phyloP scores from a whole-genome alignment of 164 flowering plant genomes.

The Dillenia turbinata region DNA sequence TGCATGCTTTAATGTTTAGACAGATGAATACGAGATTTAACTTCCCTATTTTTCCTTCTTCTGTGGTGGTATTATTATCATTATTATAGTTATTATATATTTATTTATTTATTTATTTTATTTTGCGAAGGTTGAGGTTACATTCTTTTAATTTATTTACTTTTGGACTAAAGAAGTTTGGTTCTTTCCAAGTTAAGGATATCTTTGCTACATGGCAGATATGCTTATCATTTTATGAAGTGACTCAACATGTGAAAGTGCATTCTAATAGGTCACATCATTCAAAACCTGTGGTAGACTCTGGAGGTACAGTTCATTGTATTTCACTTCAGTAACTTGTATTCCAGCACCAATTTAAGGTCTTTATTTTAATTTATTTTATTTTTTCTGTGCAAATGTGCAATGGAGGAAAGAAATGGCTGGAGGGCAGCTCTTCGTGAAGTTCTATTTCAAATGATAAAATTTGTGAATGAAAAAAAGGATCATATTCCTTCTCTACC shows the following conservation, averaged over 20 bases:
- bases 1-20: too few relatives aligned
- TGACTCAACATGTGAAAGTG: constrained; percentile 52
- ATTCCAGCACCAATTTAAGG: too few relatives aligned
- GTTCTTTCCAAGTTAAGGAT: too few relatives aligned
- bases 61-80: too few relatives aligned
- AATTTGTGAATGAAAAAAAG: constrained; percentile 93
- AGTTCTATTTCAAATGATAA: constrained; percentile 84
- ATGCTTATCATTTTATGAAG: constrained; percentile 86
- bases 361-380: background rate
- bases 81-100: too few relatives aligned
- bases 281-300: constrained; percentile 62
- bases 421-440: constrained; percentile 79
- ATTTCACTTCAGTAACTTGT: background rate
- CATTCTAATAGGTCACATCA: constrained; percentile 66
- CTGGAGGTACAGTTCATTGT: constrained; percentile 51
- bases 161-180: too few relatives aligned
- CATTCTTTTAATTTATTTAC: too few relatives aligned
- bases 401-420: constrained; percentile 55
- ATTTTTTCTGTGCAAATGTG: constrained; percentile 7
- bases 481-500: constrained; percentile 91
- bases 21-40: too few relatives aligned
- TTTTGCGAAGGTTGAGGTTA: too few relatives aligned
- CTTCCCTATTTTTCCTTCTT: too few relatives aligned
- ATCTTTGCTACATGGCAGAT: constrained; percentile 39
- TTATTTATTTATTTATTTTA: too few relatives aligned